These are phyloP conservation scores for Zea luxurians DNA, from an alignment of 176 grass and related monocot species.

Conservation along the genomic window DNA sequence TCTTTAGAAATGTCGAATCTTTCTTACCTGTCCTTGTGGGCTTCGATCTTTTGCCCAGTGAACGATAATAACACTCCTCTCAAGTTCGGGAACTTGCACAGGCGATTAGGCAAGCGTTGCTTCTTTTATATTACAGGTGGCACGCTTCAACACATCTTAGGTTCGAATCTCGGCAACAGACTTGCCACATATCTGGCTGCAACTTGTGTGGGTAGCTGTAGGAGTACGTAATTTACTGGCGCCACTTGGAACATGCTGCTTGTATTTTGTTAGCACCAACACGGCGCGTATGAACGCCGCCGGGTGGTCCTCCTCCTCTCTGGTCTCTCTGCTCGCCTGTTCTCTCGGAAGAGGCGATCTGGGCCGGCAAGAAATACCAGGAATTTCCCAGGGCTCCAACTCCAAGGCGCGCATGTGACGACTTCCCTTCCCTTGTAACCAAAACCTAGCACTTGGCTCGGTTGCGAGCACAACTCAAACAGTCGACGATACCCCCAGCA, in stretches of 20 bases:
- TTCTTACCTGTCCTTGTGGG: not conserved
- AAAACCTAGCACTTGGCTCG: not conserved
- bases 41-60: not conserved
- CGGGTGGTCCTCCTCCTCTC: conserved; percentile 10
- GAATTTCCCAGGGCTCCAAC: conserved; percentile 14
- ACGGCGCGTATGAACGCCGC: not conserved
- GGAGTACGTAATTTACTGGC: too few relatives aligned
- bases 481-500: not conserved
- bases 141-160: not conserved
- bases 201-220: not conserved
- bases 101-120: not conserved
- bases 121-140: conserved; percentile 2
- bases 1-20: not conserved
- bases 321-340: not conserved
- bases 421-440: not conserved
- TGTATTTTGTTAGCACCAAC: not conserved
- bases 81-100: not conserved
- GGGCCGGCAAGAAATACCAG: conserved; percentile 7
- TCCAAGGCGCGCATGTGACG: conserved; percentile 36
- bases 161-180: conserved; percentile 1
- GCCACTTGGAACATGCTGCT: not conserved
- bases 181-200: not conserved
- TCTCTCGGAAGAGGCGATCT: conserved; percentile 36
- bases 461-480: not conserved
- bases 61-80: too few relatives aligned